Evolutionary conservation across 2,329 filamentous ascomycete genomes (phyloP).

Genomic region (Nannizziopsis barbatae): DNA sequence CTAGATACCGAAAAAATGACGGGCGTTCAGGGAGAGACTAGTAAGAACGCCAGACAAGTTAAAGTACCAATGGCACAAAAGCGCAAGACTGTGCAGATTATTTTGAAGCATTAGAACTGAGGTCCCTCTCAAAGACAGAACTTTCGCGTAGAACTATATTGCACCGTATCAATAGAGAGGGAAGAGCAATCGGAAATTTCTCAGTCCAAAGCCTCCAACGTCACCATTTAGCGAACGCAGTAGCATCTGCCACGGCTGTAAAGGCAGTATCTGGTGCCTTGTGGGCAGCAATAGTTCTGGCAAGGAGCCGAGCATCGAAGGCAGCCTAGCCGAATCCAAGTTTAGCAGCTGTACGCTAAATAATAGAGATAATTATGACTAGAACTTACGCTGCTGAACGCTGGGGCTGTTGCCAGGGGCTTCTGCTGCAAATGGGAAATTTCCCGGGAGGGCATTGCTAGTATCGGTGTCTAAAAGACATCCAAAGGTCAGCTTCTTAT

Average conservation of each 20-base stretch:
- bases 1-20: too few species aligned
- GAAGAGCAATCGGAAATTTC: too few species aligned
- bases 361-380: background rate
- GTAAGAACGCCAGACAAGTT: too few species aligned
- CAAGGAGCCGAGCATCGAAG: background rate
- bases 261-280: background rate
- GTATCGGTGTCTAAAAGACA: constrained; percentile 3
- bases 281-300: constrained; percentile 5
- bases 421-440: background rate
- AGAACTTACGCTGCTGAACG: background rate
- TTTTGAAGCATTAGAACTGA: too few species aligned
- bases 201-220: background rate
- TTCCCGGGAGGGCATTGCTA: background rate
- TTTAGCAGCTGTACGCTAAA: background rate
- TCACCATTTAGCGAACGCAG: constrained; percentile 1
- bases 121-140: too few species aligned
- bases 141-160: too few species aligned
- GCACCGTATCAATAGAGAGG: too few species aligned
- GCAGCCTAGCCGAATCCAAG: background rate
- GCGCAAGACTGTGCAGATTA: too few species aligned
- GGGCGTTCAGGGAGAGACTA: too few species aligned
- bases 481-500: background rate
- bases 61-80: too few species aligned
- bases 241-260: constrained; percentile 2
- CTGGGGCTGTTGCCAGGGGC: background rate